phyloP scores from a whole-genome alignment of 306 rosid species.

The Dalbergia cultrata region DNA sequence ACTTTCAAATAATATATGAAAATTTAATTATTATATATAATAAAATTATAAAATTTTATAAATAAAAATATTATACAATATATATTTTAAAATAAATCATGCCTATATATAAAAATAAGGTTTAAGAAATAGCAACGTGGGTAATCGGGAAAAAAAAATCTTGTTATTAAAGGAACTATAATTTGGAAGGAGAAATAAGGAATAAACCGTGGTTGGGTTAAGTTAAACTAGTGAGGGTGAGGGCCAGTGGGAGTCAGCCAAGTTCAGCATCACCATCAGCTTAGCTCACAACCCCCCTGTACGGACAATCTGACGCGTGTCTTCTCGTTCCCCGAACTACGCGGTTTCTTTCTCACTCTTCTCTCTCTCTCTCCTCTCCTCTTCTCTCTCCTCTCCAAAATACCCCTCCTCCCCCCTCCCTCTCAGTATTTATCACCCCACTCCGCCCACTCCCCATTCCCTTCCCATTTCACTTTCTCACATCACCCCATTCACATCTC shows the following conservation, averaged over 20 bases:
- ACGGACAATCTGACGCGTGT: constrained; percentile 79
- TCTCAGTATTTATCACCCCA: constrained; percentile 61
- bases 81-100: too few relatives aligned
- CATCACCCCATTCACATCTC: background rate
- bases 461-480: background rate
- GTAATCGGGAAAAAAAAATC: too few relatives aligned
- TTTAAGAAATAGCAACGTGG: too few relatives aligned
- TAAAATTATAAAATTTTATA: too few relatives aligned
- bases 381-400: background rate
- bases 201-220: too few relatives aligned
- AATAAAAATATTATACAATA: too few relatives aligned
- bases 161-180: too few relatives aligned
- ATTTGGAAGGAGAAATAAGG: too few relatives aligned
- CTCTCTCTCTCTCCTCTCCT: background rate
- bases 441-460: background rate
- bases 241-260: constrained; percentile 15
- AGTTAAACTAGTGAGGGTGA: background rate
- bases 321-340: constrained; percentile 54
- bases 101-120: too few relatives aligned
- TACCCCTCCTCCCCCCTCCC: constrained; percentile 56
- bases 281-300: constrained; percentile 23
- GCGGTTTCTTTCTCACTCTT: constrained; percentile 66
- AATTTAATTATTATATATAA: too few relatives aligned
- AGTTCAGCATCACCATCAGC: constrained; percentile 33
- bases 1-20: too few relatives aligned